Evolutionary conservation across 2,329 filamentous ascomycete genomes (phyloP), one percentile per base, ranked within the genome.

Genomic region (Penicillium sp.): DNA sequence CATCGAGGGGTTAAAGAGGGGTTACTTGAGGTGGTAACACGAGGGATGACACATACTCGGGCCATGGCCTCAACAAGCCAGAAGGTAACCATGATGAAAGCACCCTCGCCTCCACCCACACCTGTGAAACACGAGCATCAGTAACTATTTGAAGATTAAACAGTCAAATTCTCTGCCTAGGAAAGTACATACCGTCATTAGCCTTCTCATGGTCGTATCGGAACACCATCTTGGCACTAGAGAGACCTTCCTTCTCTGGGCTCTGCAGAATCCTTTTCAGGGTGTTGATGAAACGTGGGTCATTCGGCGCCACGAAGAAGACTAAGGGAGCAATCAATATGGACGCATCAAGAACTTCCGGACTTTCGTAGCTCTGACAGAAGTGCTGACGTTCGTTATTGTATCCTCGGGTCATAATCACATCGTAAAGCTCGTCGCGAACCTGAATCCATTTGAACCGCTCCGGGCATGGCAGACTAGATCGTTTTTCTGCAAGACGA

Each of bases 11-110:
- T 43, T 26, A 48, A 27, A n/a, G 19, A 31, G 25, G 25, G 31
- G 19, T 19, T 2, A 13, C 14, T 19, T 19, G 16, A 54, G 4
- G 3, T 9, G 3, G 39, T 53, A 8, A 25, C 42, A 47, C 43
- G n/a, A 31, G 26, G 21, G 21, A 27, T 8, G 16, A 80, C 77
- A 63, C 83, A 77, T 62, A 88, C 88, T 31, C 89, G 82, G 29
- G 88, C 90, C 75, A 92, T 82, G 25, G 89, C 88, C 74, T 92
- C 90, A 13, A 92, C 88, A 0, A 92, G 83, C 90, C 90, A 92
- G 71, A 92, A 92, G 0, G 89, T 92, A 69, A 89, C 91, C 88
- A 92, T 92, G 67, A 83, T 87, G 69, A 92, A 92, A 21, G 89
- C 88, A 23, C 90, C 90, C 74, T 92, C 89, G 51, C 83, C 81